Evolutionary conservation across 352 stramenopile species (phyloP).

Genomic region (Thalassiosira gravida): DNA sequence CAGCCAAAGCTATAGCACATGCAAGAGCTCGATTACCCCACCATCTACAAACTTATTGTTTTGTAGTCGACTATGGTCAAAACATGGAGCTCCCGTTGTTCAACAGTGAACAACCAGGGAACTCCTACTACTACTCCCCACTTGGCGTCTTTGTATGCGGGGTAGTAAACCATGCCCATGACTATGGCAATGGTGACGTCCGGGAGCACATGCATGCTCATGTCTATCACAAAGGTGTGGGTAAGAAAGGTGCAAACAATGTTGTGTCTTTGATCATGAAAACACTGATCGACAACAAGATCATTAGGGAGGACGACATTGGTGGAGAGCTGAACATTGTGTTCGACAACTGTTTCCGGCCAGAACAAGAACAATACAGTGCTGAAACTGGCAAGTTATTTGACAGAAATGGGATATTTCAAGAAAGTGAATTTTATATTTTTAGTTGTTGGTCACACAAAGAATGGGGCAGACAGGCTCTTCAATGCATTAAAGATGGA

Average conservation of each 20-base stretch:
- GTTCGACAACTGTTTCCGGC: neutral
- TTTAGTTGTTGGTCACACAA: constrained; percentile 26
- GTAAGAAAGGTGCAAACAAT: constrained; percentile 52
- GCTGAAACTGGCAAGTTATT: neutral
- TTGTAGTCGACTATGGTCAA: constrained; percentile 44
- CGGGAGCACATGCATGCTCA: constrained; percentile 43
- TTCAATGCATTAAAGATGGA: constrained; percentile 22
- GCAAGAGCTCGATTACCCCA: constrained; percentile 12
- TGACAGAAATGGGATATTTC: constrained; percentile 15
- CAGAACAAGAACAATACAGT: constrained; percentile 2
- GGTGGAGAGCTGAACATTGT: constrained; percentile 39
- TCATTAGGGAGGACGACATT: constrained; percentile 17
- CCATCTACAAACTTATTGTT: constrained; percentile 4
- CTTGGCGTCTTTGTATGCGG: constrained; percentile 39
- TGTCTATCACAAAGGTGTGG: constrained; percentile 47
- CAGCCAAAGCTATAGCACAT: constrained; percentile 12
- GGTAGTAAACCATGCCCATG: constrained; percentile 41
- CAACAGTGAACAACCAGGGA: constrained; percentile 30
- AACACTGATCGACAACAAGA: neutral
- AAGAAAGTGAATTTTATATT: constrained; percentile 21
- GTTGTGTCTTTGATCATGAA: constrained; percentile 47
- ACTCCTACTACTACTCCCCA: constrained; percentile 47
- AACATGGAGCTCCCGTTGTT: constrained; percentile 46
- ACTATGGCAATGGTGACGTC: constrained; percentile 3
- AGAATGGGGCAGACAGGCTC: constrained; percentile 18